phyloP scores from a whole-genome alignment of 768 basidiomycete genomes.

The Amanita rubescens region DNA sequence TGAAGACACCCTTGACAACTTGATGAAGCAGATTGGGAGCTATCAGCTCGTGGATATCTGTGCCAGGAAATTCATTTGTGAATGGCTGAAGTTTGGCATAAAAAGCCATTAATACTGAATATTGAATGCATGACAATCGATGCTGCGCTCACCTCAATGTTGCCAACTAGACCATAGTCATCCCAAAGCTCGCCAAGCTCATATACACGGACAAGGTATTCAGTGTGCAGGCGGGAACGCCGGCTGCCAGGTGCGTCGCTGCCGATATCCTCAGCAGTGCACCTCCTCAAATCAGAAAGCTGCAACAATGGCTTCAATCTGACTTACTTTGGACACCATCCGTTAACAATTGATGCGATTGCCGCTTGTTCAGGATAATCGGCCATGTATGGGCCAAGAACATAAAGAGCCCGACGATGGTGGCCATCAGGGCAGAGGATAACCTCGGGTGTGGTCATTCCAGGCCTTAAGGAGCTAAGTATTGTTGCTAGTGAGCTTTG shows the following conservation, averaged over 20 bases:
- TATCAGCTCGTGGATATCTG: no score
- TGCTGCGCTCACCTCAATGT: slow-evolving; percentile 15
- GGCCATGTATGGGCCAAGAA: slow-evolving; percentile 18
- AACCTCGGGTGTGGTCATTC: slow-evolving; percentile 12
- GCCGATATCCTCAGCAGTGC: background rate
- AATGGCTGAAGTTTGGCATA: slow-evolving; percentile 21
- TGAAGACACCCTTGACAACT: slow-evolving; percentile 28
- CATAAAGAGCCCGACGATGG: slow-evolving; percentile 13
- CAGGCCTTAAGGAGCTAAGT: background rate
- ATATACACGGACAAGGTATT: slow-evolving; percentile 8
- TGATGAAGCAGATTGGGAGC: no score
- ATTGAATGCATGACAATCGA: background rate
- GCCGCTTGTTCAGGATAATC: slow-evolving; percentile 21
- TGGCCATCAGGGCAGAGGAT: slow-evolving; percentile 18
- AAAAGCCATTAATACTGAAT: background rate
- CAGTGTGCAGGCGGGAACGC: slow-evolving; percentile 9
- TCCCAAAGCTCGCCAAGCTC: slow-evolving; percentile 17
- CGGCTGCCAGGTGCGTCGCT: background rate
- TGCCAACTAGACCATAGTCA: slow-evolving; percentile 17
- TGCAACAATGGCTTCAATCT: slow-evolving; percentile 2
- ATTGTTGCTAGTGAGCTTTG: background rate
- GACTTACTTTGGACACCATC: slow-evolving; percentile 21
- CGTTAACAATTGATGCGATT: slow-evolving; percentile 13
- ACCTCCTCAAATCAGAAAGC: slow-evolving; percentile 1
- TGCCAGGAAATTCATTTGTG: slow-evolving; percentile 21